Base-by-base conservation (phyloP, 75 land plant genomes). In the Adiantum capillusveneris region DNA sequence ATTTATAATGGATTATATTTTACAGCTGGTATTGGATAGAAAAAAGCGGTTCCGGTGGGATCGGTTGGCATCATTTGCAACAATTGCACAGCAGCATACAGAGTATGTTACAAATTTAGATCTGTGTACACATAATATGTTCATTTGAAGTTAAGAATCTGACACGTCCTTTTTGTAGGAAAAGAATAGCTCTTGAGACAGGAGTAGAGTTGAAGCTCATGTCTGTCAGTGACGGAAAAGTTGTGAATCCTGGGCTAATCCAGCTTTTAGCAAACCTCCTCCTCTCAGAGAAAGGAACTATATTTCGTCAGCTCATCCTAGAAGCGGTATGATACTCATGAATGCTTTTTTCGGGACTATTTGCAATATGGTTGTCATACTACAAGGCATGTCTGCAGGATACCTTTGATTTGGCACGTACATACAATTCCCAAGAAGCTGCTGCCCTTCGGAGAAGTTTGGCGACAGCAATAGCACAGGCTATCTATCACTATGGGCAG, bases 41-140 rank as follows among this genome's bases (percentile, higher is more conserved):
- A 69, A 39, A 41, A 76, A 56, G 44, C 76, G 72, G 56, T 63
- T 83, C 29, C 75, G 71, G 26, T 79, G 82, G 85, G 59, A 76
- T 29, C 74, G 57, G 29, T 27, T 79, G 42, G 30, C 79, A 18
- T 48, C 78, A 0, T 72, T 83, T 17, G 13, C 51, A 29, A 59
- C 43, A 24, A 50, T 65, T 34, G 67, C 75, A 0, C 0, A 25
- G 31, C 58, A 65, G 27, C 50, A 67, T 1, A 11, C 54, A 57
- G 12, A 46, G 50, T 46, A 14, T 6, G 50, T 6, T 18, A 6
- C 37, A 34, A 34, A 49, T 49, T 49, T 49, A 49, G 3, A 7
- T 11, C 12, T 49, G 21, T 3, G 6, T 6, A 24, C 7, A 7
- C 52, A n/a, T n/a, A n/a, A n/a, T n/a, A n/a, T n/a, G n/a, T n/a